Evolutionary conservation across 1,284 basidiomycete genomes (phyloP).

Genomic region (Boletus mariae): DNA sequence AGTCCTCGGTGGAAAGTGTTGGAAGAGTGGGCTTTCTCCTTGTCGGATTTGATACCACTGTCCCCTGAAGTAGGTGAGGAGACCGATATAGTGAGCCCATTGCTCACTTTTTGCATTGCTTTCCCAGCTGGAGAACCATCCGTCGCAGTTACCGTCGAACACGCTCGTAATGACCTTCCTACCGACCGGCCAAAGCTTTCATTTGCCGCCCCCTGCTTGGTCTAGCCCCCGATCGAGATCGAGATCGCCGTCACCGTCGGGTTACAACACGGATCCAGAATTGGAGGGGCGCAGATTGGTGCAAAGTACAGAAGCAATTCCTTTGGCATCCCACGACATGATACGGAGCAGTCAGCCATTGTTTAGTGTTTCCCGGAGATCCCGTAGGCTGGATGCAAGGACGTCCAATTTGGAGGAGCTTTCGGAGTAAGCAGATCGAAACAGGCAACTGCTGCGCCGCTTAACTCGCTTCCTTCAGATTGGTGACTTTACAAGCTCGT

Average conservation of each 20-base stretch:
- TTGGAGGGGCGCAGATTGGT: constrained; percentile 40
- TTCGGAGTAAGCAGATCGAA: constrained; percentile 51
- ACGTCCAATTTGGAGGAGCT: constrained; percentile 68
- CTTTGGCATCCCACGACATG: constrained; percentile 22
- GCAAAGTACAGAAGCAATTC: constrained; percentile 18
- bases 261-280: constrained; percentile 72
- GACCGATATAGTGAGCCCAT: constrained; percentile 7
- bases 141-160: constrained; percentile 63
- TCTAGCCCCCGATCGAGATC: constrained; percentile 35
- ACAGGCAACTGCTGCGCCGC: constrained; percentile 3
- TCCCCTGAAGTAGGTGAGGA: constrained; percentile 53
- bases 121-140: constrained; percentile 43
- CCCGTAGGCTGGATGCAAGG: constrained; percentile 27
- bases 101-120: constrained; percentile 7
- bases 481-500: constrained; percentile 66
- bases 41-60: constrained; percentile 59
- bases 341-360: constrained; percentile 12
- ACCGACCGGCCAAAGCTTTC: constrained; percentile 56
- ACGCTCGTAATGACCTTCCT: constrained; percentile 64
- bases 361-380: constrained; percentile 21
- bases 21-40: constrained; percentile 64
- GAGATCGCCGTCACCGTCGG: constrained; percentile 50
- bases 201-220: constrained; percentile 42
- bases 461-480: constrained; percentile 38
- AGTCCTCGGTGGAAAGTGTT: constrained; percentile 58